Evolutionary conservation across 768 basidiomycete species (phyloP).

Genomic region (Phlebiopsis gigantea): DNA sequence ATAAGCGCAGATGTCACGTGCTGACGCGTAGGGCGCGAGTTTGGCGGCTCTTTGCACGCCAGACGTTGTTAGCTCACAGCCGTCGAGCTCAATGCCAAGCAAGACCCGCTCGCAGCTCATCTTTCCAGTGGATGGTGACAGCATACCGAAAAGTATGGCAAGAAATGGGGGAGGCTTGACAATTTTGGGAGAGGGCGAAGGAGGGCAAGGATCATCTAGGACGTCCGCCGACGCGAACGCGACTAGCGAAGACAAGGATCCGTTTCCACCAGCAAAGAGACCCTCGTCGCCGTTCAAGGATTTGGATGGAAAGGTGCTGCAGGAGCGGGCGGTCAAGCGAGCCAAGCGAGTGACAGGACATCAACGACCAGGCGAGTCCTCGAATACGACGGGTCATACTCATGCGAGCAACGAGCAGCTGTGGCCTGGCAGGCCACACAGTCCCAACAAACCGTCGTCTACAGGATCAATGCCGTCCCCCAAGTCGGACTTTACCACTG

Average conservation of each 20-base stretch:
- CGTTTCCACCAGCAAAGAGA: constrained; percentile 6
- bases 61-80: background rate
- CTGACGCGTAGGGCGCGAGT: constrained; percentile 2
- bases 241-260: background rate
- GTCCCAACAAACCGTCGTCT: constrained; percentile 10
- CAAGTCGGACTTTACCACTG: background rate
- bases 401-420: background rate
- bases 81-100: constrained; percentile 1
- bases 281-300: background rate
- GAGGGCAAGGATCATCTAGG: background rate
- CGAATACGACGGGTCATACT: background rate
- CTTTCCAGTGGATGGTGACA: constrained; percentile 1
- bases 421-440: background rate
- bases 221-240: background rate
- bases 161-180: background rate
- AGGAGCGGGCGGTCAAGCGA: constrained; percentile 8
- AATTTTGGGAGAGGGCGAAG: background rate
- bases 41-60: background rate
- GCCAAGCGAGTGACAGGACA: background rate
- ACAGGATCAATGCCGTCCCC: constrained; percentile 4
- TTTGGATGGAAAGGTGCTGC: background rate
- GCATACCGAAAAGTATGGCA: background rate
- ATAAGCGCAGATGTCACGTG: background rate
- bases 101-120: constrained; percentile 13
- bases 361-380: background rate